Percentiles rank a stretch among this genome's conserved stretches.
These are phyloP conservation scores for Hymenoscyphus linearis DNA, from an alignment of 2,329 filamentous ascomycete genomes.

Conservation along the genomic window DNA sequence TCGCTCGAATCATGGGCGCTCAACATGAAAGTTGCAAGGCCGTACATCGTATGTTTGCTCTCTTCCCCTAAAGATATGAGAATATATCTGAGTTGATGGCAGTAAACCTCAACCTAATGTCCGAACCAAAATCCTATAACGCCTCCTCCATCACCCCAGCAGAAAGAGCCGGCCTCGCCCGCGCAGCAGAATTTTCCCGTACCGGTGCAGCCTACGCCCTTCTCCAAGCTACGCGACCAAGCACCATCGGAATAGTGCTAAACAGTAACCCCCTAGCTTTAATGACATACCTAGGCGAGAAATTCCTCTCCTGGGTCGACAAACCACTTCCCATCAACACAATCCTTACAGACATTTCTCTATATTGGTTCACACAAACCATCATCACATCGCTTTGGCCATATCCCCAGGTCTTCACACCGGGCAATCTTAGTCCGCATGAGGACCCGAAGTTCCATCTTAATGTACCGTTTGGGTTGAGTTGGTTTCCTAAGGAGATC, in stretches of 20 bases:
- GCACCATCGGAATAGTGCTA: slow-evolving; percentile 51
- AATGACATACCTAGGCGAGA: slow-evolving; percentile 47
- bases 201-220: slow-evolving; percentile 44
- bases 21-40: slow-evolving; percentile 16
- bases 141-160: neutral
- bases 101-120: neutral
- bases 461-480: slow-evolving; percentile 42
- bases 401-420: slow-evolving; percentile 37
- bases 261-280: slow-evolving; percentile 49
- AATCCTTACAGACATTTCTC: slow-evolving; percentile 43
- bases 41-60: neutral
- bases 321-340: slow-evolving; percentile 31
- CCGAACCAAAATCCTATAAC: neutral
- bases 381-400: slow-evolving; percentile 44
- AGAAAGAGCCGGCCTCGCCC: slow-evolving; percentile 43
- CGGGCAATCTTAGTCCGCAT: neutral
- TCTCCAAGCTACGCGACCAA: slow-evolving; percentile 49
- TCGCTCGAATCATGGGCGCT: slow-evolving; percentile 12
- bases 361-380: slow-evolving; percentile 52
- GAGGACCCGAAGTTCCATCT: neutral
- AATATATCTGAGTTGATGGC: neutral
- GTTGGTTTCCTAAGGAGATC: slow-evolving; percentile 41
- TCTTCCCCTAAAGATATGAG: neutral
- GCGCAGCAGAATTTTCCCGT: slow-evolving; percentile 35
- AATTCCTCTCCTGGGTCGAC: slow-evolving; percentile 45